phyloP scores from a whole-genome alignment of 495 filamentous ascomycete genomes.

The Xanthoparmelia taractica region DNA sequence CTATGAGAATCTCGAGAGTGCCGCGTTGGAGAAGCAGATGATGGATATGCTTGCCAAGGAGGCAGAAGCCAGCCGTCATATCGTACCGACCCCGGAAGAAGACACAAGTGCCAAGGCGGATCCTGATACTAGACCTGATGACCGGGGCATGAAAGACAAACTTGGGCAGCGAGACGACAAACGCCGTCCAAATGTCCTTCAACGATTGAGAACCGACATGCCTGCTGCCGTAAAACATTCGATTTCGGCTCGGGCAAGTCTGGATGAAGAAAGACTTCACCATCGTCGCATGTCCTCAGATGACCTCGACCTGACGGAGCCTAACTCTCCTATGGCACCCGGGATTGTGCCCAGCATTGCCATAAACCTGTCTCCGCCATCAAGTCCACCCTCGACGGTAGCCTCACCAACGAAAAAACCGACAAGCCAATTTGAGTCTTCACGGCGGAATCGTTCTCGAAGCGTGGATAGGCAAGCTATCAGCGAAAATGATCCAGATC shows the following conservation, averaged over 20 bases:
- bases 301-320: slow-evolving; percentile 40
- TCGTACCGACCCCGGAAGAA: slow-evolving; percentile 11
- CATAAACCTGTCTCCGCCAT: slow-evolving; percentile 47
- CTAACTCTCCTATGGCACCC: slow-evolving; percentile 40
- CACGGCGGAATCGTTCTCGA: slow-evolving; percentile 38
- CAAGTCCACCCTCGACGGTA: slow-evolving; percentile 46
- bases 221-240: neutral
- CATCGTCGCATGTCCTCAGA: slow-evolving; percentile 40
- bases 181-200: slow-evolving; percentile 13
- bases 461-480: slow-evolving; percentile 28
- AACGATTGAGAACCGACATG: slow-evolving; percentile 19
- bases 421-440: slow-evolving; percentile 37
- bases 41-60: slow-evolving; percentile 53
- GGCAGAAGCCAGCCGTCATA: slow-evolving; percentile 32
- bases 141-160: neutral
- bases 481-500: slow-evolving; percentile 21
- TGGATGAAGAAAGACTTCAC: slow-evolving; percentile 23
- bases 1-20: slow-evolving; percentile 36
- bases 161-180: neutral
- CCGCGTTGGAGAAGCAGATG: slow-evolving; percentile 61
- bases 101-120: neutral
- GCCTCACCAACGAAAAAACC: slow-evolving; percentile 46
- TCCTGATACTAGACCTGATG: neutral
- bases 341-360: slow-evolving; percentile 51
- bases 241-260: slow-evolving; percentile 14